phyloP scores from a whole-genome alignment of 2,329 filamentous ascomycete genomes.

The Albophoma yamanashiensis region DNA sequence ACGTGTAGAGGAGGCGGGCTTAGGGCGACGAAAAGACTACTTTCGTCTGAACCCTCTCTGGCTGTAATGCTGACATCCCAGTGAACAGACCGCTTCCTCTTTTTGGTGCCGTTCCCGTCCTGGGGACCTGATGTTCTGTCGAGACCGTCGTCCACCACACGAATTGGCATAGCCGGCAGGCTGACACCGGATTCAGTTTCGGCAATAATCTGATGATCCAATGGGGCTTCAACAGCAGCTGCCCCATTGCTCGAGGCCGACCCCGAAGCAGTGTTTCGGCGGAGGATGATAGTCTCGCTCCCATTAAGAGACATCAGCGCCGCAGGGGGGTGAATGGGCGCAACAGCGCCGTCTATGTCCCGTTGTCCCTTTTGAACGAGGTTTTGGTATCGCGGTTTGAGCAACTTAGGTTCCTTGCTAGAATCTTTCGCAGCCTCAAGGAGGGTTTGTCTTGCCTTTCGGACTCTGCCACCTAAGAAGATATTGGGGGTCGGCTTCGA shows the following conservation, averaged over 20 bases:
- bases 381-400: constrained; percentile 24
- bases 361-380: constrained; percentile 30
- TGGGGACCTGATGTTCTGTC: background rate
- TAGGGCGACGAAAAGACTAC: background rate
- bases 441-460: constrained; percentile 24
- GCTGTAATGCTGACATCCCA: background rate
- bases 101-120: background rate
- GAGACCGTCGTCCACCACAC: too few relatives aligned
- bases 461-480: constrained; percentile 31
- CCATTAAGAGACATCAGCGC: constrained; percentile 18
- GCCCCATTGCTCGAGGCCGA: too few relatives aligned
- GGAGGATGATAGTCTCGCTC: background rate
- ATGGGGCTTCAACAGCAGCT: background rate
- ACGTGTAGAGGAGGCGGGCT: background rate
- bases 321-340: constrained; percentile 22
- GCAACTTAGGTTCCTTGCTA: constrained; percentile 27
- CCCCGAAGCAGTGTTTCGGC: background rate
- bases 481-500: constrained; percentile 23
- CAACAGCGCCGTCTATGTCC: constrained; percentile 29
- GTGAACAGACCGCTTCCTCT: background rate
- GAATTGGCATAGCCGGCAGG: background rate
- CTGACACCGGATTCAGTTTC: background rate
- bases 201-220: background rate
- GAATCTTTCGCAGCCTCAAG: constrained; percentile 28
- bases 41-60: background rate